A percentile compares a stretch with the other conserved stretches of the same genome.
These are phyloP conservation scores for Parascedosporium putredinis DNA, from an alignment of 2,329 filamentous ascomycete genomes.

Conservation along the genomic window DNA sequence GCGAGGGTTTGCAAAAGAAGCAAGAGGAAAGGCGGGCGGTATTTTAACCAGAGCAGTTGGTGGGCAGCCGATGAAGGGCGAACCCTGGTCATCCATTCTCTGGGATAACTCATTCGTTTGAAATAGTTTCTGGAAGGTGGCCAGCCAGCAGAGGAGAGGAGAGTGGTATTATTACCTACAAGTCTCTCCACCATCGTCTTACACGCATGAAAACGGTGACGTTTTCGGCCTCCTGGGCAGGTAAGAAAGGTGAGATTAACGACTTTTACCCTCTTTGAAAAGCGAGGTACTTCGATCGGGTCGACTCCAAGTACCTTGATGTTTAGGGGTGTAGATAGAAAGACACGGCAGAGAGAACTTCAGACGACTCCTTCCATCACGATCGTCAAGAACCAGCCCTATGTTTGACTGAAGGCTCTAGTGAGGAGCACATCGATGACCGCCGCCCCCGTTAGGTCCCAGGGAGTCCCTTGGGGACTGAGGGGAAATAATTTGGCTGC, in stretches of 20 bases:
- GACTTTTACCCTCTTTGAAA: neutral
- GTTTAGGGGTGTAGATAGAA: neutral
- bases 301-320: neutral
- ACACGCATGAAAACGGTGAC: neutral
- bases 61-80: neutral
- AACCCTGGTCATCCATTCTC: neutral
- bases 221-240: too few species aligned
- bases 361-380: neutral
- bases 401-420: neutral
- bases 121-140: neutral
- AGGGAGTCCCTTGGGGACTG: slow-evolving; percentile 59
- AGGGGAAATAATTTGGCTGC: slow-evolving; percentile 73
- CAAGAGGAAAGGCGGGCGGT: neutral
- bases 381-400: neutral
- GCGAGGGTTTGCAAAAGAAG: neutral
- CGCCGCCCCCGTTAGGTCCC: slow-evolving; percentile 15
- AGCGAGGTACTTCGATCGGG: neutral
- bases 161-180: neutral
- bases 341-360: neutral
- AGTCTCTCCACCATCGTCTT: neutral
- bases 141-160: neutral
- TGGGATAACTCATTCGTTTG: neutral
- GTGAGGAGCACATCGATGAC: neutral
- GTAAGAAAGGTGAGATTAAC: neutral
- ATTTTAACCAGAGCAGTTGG: too few species aligned